A percentile compares a stretch with the other conserved stretches of the same genome.
Evolutionary conservation across 345 rosid genomes (phyloP).

Genomic region (Firmiana major): DNA sequence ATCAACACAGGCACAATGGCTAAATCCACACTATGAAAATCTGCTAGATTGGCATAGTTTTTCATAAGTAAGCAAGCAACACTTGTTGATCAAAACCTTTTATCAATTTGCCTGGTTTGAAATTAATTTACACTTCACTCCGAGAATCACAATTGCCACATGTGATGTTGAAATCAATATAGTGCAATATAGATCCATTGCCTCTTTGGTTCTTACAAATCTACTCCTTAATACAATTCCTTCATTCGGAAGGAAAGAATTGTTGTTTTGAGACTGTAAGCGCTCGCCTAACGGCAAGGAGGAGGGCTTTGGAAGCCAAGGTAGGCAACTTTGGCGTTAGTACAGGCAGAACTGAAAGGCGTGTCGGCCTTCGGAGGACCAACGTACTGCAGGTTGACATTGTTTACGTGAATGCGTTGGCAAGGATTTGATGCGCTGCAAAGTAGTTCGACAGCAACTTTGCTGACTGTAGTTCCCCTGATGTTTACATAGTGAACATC

Average conservation of each 20-base stretch:
- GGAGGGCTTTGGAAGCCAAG: slow-evolving; percentile 40
- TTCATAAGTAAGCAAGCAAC: neutral
- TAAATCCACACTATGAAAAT: neutral
- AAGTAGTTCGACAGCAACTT: slow-evolving; percentile 33
- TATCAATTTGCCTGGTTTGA: neutral
- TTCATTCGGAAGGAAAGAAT: neutral
- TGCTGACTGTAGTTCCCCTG: slow-evolving; percentile 40
- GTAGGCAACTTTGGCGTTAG: slow-evolving; percentile 25
- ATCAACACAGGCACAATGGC: neutral
- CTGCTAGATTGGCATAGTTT: neutral
- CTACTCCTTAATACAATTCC: neutral
- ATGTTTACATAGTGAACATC: slow-evolving; percentile 40
- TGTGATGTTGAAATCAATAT: neutral
- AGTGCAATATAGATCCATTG: neutral
- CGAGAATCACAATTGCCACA: neutral
- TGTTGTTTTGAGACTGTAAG: neutral
- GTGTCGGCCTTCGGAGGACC: neutral
- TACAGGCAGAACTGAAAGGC: slow-evolving; percentile 37
- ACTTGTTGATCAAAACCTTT: neutral
- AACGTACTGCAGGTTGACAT: slow-evolving; percentile 36
- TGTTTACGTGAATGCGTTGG: slow-evolving; percentile 27
- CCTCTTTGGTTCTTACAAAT: neutral
- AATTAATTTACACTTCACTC: neutral
- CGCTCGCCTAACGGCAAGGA: slow-evolving; percentile 24
- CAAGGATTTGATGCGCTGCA: slow-evolving; percentile 59